Percentiles rank a stretch among this genome's conserved stretches.
Evolutionary conservation across 352 stramenopile species (phyloP).

Genomic region (Pythium rhizo-oryzae): DNA sequence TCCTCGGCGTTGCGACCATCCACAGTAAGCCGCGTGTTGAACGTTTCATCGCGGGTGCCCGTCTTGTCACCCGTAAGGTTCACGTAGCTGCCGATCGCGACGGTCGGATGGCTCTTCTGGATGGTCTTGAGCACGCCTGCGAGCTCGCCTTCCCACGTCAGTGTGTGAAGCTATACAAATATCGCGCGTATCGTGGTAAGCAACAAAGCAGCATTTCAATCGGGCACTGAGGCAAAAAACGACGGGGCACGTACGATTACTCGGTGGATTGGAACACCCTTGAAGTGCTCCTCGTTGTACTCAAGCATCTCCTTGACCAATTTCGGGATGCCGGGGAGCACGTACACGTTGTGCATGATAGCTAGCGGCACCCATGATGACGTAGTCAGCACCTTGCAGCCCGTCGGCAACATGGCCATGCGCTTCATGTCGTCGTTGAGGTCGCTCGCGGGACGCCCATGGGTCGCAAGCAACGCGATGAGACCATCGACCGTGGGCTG

Average conservation of each 20-base stretch:
- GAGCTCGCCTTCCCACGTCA: conserved; percentile 71
- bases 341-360: conserved; percentile 82
- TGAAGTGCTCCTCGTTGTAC: conserved; percentile 77
- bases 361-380: conserved; percentile 67
- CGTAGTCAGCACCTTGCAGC: conserved; percentile 59
- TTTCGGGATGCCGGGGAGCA: conserved; percentile 79
- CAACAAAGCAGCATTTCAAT: neutral
- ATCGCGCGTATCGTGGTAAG: neutral
- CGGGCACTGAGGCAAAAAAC: neutral
- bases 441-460: conserved; percentile 26
- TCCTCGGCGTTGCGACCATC: conserved; percentile 55
- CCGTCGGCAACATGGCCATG: conserved; percentile 75
- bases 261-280: conserved; percentile 77
- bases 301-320: conserved; percentile 84
- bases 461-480: conserved; percentile 35
- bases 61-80: conserved; percentile 75
- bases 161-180: conserved; percentile 58
- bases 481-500: conserved; percentile 61
- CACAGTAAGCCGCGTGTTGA: conserved; percentile 68
- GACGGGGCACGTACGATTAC: conserved; percentile 51
- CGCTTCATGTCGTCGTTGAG: conserved; percentile 78
- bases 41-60: conserved; percentile 52
- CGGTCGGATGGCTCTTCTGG: conserved; percentile 64
- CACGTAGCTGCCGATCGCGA: conserved; percentile 86
- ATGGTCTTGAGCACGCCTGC: conserved; percentile 59